phyloP scores from a whole-genome alignment of 768 basidiomycete genomes.

The Boletus patriciae region DNA sequence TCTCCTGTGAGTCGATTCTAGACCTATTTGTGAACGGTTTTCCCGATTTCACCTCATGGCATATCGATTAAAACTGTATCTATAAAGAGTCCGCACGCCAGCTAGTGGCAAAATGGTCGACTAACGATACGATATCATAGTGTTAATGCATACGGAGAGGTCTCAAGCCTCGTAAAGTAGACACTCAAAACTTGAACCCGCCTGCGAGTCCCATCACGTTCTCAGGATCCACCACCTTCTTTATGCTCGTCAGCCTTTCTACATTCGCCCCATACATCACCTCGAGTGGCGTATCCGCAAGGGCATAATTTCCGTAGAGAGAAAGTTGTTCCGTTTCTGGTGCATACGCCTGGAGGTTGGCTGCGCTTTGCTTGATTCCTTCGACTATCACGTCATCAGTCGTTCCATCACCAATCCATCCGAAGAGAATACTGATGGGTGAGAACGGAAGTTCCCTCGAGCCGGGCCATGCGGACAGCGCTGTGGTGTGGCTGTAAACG shows the following conservation, averaged over 20 bases:
- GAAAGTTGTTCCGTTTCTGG: slow-evolving; percentile 44
- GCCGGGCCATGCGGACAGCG: slow-evolving; percentile 49
- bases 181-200: slow-evolving; percentile 56
- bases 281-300: slow-evolving; percentile 49
- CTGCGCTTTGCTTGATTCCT: slow-evolving; percentile 41
- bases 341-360: slow-evolving; percentile 42
- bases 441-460: slow-evolving; percentile 38
- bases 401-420: slow-evolving; percentile 40
- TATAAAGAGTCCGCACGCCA: neutral
- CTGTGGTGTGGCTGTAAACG: slow-evolving; percentile 39
- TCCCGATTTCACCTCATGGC: neutral
- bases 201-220: slow-evolving; percentile 68
- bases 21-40: neutral
- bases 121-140: slow-evolving; percentile 1
- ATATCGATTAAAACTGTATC: neutral
- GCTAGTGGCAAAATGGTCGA: neutral
- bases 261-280: slow-evolving; percentile 54
- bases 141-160: slow-evolving; percentile 1
- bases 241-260: slow-evolving; percentile 39
- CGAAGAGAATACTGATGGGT: slow-evolving; percentile 49
- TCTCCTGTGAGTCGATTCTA: neutral
- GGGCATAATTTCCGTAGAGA: slow-evolving; percentile 63
- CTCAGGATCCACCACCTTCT: slow-evolving; percentile 49
- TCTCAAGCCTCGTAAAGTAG: neutral
- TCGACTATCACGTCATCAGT: slow-evolving; percentile 43